phyloP scores from a whole-genome alignment of 164 flowering plant species.

The Kingdonia uniflora region DNA sequence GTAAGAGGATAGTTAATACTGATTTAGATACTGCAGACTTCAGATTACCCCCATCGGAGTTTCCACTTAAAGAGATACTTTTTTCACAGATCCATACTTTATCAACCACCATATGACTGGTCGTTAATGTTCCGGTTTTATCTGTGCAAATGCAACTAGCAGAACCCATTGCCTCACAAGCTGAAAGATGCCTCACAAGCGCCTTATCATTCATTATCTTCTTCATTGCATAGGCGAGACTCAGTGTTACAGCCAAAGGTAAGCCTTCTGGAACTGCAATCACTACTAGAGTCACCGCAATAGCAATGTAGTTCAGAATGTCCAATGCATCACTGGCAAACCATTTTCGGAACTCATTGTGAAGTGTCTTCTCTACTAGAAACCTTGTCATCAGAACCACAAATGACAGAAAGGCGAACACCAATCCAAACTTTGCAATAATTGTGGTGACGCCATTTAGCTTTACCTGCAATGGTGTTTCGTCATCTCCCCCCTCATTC shows the following conservation, averaged over 20 bases:
- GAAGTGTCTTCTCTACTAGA: slow-evolving; percentile 29
- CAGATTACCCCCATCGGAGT: too few species aligned
- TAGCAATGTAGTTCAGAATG: slow-evolving; percentile 3
- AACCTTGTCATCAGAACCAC: too few species aligned
- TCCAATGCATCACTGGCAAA: slow-evolving; percentile 1
- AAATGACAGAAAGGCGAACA: too few species aligned
- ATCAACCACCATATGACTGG: slow-evolving; percentile 5
- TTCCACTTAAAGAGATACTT: background rate
- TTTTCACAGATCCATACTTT: background rate
- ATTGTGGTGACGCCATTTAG: too few species aligned
- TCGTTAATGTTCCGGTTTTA: slow-evolving; percentile 3
- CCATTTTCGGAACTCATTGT: slow-evolving; percentile 5
- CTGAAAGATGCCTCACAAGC: slow-evolving; percentile 3
- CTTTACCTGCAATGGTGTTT: too few species aligned
- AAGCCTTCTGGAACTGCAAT: slow-evolving; percentile 7
- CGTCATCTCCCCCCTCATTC: too few species aligned
- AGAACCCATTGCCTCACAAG: slow-evolving; percentile 9
- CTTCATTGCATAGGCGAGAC: slow-evolving; percentile 9
- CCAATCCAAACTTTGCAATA: too few species aligned
- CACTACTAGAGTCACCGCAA: slow-evolving; percentile 4
- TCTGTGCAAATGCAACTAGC: too few species aligned
- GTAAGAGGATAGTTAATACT: background rate
- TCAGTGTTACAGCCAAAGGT: slow-evolving; percentile 7
- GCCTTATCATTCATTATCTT: too few species aligned
- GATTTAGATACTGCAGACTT: background rate